Base-by-base conservation (phyloP, 768 basidiomycete genomes). In the Galerina sulciceps region DNA sequence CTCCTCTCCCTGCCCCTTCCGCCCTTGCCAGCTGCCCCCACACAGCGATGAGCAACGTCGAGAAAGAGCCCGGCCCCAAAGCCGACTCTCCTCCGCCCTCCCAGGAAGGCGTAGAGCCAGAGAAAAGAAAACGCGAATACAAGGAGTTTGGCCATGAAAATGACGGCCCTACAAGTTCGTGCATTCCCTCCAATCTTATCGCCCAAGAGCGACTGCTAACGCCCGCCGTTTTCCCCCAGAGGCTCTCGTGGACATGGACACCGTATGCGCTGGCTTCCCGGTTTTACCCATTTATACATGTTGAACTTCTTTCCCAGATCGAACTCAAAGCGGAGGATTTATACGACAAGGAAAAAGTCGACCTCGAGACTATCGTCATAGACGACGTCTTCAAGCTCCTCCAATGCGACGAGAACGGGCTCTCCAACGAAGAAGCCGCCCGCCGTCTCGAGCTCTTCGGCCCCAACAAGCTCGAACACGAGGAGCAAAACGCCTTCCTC, bases 321-420 rank as follows among this genome's bases (percentile, higher is more conserved):
- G 90, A 94, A 76, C 83, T 96, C 66, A 94, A 88, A 73, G 93
- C 93, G 3, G 94, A 95, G 75, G 94, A 96, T 73, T 77, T 95
- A 49, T 98, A 97, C 74, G 95, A 97, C 77, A 96, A 96, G 80
- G 96, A 99, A 78, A 99, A 99, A 81, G 96, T 99, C 76, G 96
- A 99, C 76, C 82, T 99, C 59, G 96, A 98, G 81, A 96, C 94
- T 18, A 90, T 99, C 66, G 90, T 93, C 63, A 91, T 99, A 73
- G 94, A 94, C 66, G 96, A 98, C 69, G 96, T 98, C 73, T 94
- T 97, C 83, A 93, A 89, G 60, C 89, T 99, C 50, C 88, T 99
- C 50, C 94, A 98, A 74, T 96, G 93, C 73, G 82, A 85, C 65
- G 90, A 94, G 57, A 80, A 81, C 26, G 96, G 96, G 83, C 84